Conservation (phyloP, 2,329 filamentous ascomycete species). For the Alternaria gansuensis region DNA sequence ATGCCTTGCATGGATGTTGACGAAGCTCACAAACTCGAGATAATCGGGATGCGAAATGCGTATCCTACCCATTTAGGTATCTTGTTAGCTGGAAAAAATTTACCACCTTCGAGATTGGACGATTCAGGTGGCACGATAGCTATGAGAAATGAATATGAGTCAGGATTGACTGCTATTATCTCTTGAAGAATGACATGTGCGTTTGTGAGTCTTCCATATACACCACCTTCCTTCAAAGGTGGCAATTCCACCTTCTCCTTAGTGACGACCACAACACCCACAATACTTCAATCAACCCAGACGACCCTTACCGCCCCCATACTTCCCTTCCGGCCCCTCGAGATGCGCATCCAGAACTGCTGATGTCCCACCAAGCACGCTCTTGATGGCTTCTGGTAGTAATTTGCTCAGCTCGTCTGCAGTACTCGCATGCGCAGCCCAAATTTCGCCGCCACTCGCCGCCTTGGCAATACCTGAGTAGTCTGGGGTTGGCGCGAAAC, state of each 20-base stretch:
- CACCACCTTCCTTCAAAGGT: not conserved
- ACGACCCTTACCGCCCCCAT: slow-evolving; percentile 48
- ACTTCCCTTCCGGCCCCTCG: slow-evolving; percentile 66
- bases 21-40: too few relatives aligned
- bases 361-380: slow-evolving; percentile 64
- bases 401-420: slow-evolving; percentile 64
- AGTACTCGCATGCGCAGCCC: slow-evolving; percentile 67
- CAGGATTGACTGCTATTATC: too few relatives aligned
- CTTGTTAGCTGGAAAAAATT: too few relatives aligned
- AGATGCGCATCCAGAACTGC: slow-evolving; percentile 71
- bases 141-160: too few relatives aligned
- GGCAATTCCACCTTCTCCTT: not conserved
- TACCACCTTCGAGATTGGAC: too few relatives aligned
- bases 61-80: too few relatives aligned
- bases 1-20: not conserved
- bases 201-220: not conserved
- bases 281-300: slow-evolving; percentile 14
- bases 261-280: not conserved
- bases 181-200: too few relatives aligned
- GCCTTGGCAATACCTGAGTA: slow-evolving; percentile 74
- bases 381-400: slow-evolving; percentile 67
- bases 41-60: too few relatives aligned
- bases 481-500: slow-evolving; percentile 71
- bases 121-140: too few relatives aligned
- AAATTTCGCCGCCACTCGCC: slow-evolving; percentile 68